Conservation (phyloP, 345 rosid genomes). For the Microthlaspi erraticum region DNA sequence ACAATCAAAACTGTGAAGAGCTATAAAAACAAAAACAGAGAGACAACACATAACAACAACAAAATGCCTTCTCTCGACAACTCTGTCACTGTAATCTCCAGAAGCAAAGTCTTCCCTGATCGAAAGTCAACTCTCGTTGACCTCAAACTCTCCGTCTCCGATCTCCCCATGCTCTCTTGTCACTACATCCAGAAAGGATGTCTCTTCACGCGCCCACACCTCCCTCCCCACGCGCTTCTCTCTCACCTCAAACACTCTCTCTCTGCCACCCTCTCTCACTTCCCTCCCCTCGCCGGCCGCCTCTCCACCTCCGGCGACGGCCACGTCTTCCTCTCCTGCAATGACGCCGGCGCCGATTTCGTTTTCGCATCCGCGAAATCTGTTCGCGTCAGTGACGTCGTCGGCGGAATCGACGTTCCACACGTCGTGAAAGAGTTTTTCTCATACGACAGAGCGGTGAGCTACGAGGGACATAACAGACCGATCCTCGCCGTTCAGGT, state of each 20-base stretch:
- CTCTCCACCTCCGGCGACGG: slow-evolving; percentile 58
- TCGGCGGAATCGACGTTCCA: slow-evolving; percentile 64
- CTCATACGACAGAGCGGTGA: slow-evolving; percentile 63
- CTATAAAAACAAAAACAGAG: slow-evolving; percentile 3
- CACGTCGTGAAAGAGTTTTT: slow-evolving; percentile 62
- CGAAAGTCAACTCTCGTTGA: slow-evolving; percentile 59
- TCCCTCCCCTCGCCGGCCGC: slow-evolving; percentile 96
- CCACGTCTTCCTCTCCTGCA: slow-evolving; percentile 62
- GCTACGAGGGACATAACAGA: slow-evolving; percentile 71
- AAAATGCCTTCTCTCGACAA: slow-evolving; percentile 57
- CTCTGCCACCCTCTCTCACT: slow-evolving; percentile 59
- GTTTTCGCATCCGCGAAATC: slow-evolving; percentile 55
- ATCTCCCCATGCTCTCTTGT: slow-evolving; percentile 97
- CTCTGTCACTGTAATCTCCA: slow-evolving; percentile 52
- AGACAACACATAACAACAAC: not conserved
- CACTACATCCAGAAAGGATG: slow-evolving; percentile 92
- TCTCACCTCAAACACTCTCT: slow-evolving; percentile 56
- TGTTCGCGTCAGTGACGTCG: slow-evolving; percentile 50
- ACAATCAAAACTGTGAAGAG: not conserved
- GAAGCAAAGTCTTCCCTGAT: slow-evolving; percentile 60
- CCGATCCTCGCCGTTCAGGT: slow-evolving; percentile 90
- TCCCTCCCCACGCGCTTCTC: slow-evolving; percentile 44
- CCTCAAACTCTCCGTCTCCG: slow-evolving; percentile 87
- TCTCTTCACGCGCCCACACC: slow-evolving; percentile 62
- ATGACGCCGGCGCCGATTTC: slow-evolving; percentile 77